These are phyloP conservation scores for Bullera alba DNA, from an alignment of 768 basidiomycete species.

Conservation along the genomic window DNA sequence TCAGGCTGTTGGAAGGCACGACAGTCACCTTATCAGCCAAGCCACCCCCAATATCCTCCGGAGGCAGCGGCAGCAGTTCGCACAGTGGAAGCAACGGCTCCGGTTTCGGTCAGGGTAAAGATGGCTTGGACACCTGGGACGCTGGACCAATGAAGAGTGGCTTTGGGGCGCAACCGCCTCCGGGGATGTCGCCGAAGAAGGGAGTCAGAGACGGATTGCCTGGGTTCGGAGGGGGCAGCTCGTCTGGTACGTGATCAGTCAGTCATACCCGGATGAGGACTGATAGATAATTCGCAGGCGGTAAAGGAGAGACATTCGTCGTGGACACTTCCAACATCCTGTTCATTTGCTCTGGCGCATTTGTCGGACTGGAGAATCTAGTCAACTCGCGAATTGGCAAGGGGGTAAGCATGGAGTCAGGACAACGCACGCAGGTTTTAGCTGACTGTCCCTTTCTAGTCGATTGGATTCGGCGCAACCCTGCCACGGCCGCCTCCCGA, in stretches of 20 bases:
- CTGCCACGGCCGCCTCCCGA: conserved; percentile 39
- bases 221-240: conserved; percentile 34
- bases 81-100: neutral
- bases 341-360: conserved; percentile 93
- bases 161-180: too few relatives aligned
- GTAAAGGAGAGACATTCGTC: conserved; percentile 42
- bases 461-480: conserved; percentile 74
- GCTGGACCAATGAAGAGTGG: conserved; percentile 32
- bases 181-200: conserved; percentile 29
- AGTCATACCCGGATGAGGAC: neutral
- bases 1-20: conserved; percentile 87
- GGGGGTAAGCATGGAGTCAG: conserved; percentile 56
- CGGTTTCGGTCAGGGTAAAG: conserved; percentile 15
- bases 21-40: conserved; percentile 65
- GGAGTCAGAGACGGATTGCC: conserved; percentile 43
- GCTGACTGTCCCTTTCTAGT: conserved; percentile 51
- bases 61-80: neutral
- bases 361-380: conserved; percentile 79
- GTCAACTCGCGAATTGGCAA: conserved; percentile 73
- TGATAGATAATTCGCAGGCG: conserved; percentile 14
- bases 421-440: neutral
- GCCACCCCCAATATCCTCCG: conserved; percentile 30
- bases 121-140: conserved; percentile 25
- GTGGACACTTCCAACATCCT: conserved; percentile 63
- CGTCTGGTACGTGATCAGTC: conserved; percentile 8